Evolutionary conservation across 352 stramenopile genomes (phyloP).

Genomic region (Globisporangium abappressorium): DNA sequence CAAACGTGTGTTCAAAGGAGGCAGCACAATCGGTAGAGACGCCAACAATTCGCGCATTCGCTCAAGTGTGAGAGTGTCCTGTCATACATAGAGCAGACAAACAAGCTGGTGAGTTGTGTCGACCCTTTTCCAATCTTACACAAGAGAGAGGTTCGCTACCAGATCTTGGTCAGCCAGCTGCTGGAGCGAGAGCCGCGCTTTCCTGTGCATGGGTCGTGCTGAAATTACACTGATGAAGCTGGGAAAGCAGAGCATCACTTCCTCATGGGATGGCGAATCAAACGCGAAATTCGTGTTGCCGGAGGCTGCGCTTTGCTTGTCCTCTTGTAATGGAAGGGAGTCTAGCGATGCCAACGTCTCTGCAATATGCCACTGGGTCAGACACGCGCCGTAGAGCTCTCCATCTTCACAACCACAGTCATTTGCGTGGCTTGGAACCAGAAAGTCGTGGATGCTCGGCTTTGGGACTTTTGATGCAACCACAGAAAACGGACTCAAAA

Average conservation of each 20-base stretch:
- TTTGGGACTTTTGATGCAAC: constrained; percentile 18
- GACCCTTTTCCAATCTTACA: no score
- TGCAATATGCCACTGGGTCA: constrained; percentile 21
- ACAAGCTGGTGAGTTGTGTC: not conserved
- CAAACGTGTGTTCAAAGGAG: constrained; percentile 13
- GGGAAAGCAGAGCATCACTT: constrained; percentile 5
- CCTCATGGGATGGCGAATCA: not conserved
- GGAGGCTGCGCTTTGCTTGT: not conserved
- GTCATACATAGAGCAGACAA: not conserved
- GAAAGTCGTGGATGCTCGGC: constrained; percentile 42
- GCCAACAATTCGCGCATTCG: constrained; percentile 12
- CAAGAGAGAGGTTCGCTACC: not conserved
- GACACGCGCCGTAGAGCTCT: constrained; percentile 32
- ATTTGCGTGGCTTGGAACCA: constrained; percentile 19
- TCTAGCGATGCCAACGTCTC: not conserved
- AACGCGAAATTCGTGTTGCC: constrained; percentile 8
- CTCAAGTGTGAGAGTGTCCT: constrained; percentile 13
- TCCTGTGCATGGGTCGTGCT: constrained; percentile 22
- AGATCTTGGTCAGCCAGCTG: constrained; percentile 18
- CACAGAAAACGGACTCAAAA: not conserved
- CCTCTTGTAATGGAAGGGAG: not conserved
- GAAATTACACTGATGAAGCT: constrained; percentile 21
- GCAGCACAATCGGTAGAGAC: not conserved
- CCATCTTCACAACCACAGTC: not conserved
- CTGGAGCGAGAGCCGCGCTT: constrained; percentile 26